These are phyloP conservation scores for Mayamaea pseudoterrestris DNA, from an alignment of 108 stramenopile species.

Conservation along the genomic window DNA sequence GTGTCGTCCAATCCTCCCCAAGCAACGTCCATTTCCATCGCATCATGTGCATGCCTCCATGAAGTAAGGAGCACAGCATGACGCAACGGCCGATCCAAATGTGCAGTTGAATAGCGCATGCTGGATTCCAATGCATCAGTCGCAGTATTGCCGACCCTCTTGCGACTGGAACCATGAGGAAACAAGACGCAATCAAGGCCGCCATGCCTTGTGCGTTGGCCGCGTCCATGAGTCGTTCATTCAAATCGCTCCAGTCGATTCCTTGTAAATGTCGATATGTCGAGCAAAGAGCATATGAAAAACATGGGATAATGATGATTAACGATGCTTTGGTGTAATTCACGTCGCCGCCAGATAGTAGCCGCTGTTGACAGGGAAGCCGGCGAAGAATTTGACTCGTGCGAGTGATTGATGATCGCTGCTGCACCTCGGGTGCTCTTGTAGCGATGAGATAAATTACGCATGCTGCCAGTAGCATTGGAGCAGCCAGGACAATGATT, in stretches of 20 bases:
- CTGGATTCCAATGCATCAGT: slow-evolving; percentile 29
- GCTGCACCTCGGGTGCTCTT: neutral
- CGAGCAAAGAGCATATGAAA: slow-evolving; percentile 5
- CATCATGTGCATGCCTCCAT: slow-evolving; percentile 28
- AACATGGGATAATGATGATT: slow-evolving; percentile 11
- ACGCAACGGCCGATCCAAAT: slow-evolving; percentile 35
- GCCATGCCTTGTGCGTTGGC: slow-evolving; percentile 39
- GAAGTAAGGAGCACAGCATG: slow-evolving; percentile 16
- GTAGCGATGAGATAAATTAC: neutral
- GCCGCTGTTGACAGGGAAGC: neutral
- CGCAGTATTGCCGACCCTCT: slow-evolving; percentile 24
- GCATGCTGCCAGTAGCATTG: neutral
- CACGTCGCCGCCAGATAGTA: slow-evolving; percentile 2
- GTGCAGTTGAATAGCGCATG: slow-evolving; percentile 22
- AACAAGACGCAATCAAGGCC: slow-evolving; percentile 20
- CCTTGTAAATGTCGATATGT: slow-evolving; percentile 14
- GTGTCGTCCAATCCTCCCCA: no score
- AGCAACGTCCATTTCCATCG: slow-evolving; percentile 13
- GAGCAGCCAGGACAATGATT: neutral
- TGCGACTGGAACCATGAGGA: slow-evolving; percentile 34
- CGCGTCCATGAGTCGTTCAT: slow-evolving; percentile 9
- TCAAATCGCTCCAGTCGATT: slow-evolving; percentile 1
- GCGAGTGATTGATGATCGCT: slow-evolving; percentile 8
- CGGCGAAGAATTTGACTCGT: neutral
- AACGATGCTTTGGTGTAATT: slow-evolving; percentile 4